These are phyloP conservation scores for Paraphoma sp. DNA, from an alignment of 2,329 filamentous ascomycete genomes.

Conservation along the genomic window DNA sequence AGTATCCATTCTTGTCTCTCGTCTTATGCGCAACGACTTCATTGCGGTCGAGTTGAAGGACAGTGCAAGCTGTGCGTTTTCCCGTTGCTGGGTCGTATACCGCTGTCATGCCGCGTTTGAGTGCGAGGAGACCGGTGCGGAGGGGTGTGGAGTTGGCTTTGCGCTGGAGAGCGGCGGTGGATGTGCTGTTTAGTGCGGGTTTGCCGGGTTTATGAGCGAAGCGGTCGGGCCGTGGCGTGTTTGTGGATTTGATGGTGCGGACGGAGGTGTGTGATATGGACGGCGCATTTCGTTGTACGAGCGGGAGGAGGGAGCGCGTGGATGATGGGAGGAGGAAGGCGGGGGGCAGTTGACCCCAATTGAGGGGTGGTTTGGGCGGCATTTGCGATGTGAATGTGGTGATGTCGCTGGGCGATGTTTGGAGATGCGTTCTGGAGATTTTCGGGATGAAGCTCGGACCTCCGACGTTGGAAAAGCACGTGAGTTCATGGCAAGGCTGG, in stretches of 20 bases:
- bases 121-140: constrained; percentile 81
- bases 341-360: constrained; percentile 39
- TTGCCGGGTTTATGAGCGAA: constrained; percentile 61
- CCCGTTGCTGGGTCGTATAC: constrained; percentile 80
- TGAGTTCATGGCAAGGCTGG: constrained; percentile 1
- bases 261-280: constrained; percentile 29
- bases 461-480: not conserved
- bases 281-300: constrained; percentile 18
- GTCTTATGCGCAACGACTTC: constrained; percentile 91
- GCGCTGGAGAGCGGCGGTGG: constrained; percentile 65
- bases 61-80: constrained; percentile 82
- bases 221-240: constrained; percentile 56
- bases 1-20: constrained; percentile 82
- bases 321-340: constrained; percentile 38
- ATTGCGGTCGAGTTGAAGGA: constrained; percentile 90
- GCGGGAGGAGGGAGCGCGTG: constrained; percentile 29
- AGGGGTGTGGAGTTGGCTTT: constrained; percentile 65
- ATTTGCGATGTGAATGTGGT: constrained; percentile 25
- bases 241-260: constrained; percentile 63
- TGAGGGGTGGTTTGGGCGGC: constrained; percentile 44
- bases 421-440: constrained; percentile 23
- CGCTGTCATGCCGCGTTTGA: constrained; percentile 96
- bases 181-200: constrained; percentile 61
- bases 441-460: constrained; percentile 16
- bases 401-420: constrained; percentile 10